Evolutionary conservation across 495 filamentous ascomycete genomes (phyloP).

Genomic region (Aspergillus conjunctus): DNA sequence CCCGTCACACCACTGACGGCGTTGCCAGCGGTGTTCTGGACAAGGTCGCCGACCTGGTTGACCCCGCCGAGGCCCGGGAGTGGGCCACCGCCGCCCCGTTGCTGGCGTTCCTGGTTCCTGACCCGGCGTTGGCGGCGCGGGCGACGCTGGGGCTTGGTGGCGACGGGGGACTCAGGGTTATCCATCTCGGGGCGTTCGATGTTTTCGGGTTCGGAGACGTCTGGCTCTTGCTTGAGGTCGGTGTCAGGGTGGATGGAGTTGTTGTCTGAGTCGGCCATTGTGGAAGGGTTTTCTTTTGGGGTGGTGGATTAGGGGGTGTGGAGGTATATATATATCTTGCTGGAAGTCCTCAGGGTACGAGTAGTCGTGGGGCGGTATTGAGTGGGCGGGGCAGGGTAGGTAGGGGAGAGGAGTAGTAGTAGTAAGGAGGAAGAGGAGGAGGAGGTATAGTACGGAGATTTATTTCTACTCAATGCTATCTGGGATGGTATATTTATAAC

Average conservation of each 20-base stretch:
- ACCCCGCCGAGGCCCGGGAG: slow-evolving; percentile 60
- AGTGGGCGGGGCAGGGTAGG: neutral
- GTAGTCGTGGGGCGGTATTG: neutral
- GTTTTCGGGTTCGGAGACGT: slow-evolving; percentile 43
- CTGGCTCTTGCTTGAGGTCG: slow-evolving; percentile 28
- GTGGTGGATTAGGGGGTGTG: slow-evolving; percentile 11
- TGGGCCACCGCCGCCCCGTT: slow-evolving; percentile 43
- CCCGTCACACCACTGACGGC: slow-evolving; percentile 58
- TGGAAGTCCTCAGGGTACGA: neutral
- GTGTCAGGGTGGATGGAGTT: slow-evolving; percentile 21
- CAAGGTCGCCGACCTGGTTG: slow-evolving; percentile 56
- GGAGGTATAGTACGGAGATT: neutral
- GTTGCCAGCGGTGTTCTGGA: slow-evolving; percentile 66
- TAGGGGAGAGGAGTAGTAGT: no score
- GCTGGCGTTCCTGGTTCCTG: slow-evolving; percentile 31
- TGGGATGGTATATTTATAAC: neutral
- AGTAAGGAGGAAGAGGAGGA: neutral
- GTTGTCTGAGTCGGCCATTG: slow-evolving; percentile 17
- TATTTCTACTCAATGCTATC: neutral
- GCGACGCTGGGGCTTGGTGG: slow-evolving; percentile 17
- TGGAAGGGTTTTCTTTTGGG: neutral
- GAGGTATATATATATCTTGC: neutral
- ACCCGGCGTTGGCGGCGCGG: slow-evolving; percentile 44
- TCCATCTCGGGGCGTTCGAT: slow-evolving; percentile 45
- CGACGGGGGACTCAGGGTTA: slow-evolving; percentile 26